phyloP scores from a whole-genome alignment of 495 filamentous ascomycete genomes.

The Aspergillus carlsbadensis region DNA sequence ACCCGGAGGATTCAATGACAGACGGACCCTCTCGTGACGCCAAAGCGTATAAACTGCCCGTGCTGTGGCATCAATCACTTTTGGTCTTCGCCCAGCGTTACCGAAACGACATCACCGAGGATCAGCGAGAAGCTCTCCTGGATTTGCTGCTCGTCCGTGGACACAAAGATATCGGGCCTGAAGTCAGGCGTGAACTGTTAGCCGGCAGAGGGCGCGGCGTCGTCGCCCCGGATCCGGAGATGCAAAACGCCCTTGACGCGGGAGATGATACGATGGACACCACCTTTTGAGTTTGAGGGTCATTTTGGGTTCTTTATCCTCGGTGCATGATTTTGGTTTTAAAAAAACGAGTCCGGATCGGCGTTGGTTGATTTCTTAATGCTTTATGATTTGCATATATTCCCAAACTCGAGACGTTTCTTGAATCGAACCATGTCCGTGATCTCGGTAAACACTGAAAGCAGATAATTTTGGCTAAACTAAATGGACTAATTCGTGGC shows the following conservation, averaged over 20 bases:
- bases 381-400: constrained; percentile 30
- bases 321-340: constrained; percentile 5
- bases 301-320: neutral
- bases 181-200: constrained; percentile 85
- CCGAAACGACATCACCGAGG: constrained; percentile 87
- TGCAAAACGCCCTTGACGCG: constrained; percentile 55
- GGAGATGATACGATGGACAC: constrained; percentile 92
- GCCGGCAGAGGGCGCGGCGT: constrained; percentile 87
- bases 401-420: constrained; percentile 10
- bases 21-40: constrained; percentile 36
- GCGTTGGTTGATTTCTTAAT: constrained; percentile 25
- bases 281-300: constrained; percentile 39
- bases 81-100: constrained; percentile 92
- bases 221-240: constrained; percentile 53
- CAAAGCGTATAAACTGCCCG: constrained; percentile 65
- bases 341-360: constrained; percentile 25
- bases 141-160: constrained; percentile 86
- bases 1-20: constrained; percentile 47
- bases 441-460: neutral
- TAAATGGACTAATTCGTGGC: no score
- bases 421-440: neutral
- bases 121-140: constrained; percentile 87
- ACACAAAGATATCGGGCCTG: constrained; percentile 85
- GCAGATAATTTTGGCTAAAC: neutral
- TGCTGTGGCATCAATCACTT: constrained; percentile 88